Base-by-base conservation (phyloP, 495 filamentous ascomycete species). In the Oleoguttula mirabilis region DNA sequence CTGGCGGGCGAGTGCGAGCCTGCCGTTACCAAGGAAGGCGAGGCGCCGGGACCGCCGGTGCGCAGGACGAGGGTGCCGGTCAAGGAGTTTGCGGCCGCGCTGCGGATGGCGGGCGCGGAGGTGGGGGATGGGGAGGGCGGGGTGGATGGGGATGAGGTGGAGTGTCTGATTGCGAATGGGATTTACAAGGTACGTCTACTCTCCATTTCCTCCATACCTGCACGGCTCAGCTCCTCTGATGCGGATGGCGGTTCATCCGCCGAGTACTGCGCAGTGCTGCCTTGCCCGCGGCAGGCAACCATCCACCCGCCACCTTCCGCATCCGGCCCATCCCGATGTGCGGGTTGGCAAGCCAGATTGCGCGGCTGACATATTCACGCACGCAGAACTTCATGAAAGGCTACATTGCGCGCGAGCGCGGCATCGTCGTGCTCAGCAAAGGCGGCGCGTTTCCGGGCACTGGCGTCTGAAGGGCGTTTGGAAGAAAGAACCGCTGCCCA, bases 371-470 rank as follows among this genome's bases (percentile, higher is more conserved):
- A 28, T 28, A 10, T 11, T n/a, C n/a, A n/a, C n/a, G n/a, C 25
- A 28, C 25, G 25, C 47, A 98, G 85, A 80, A 82, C 41, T 69
- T 90, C 11, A 93, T 96, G 80, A 98, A 95, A 65, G 90, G 90
- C 39, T 98, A 98, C 64, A 96, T 98, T 47, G 76, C 85, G 21
- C 84, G 87, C 43, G 88, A 93, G 39, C 76, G 78, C 34, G 82
- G 82, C 41, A 84, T 80, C 38, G 79, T 96, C 15, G 90, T 98
- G 22, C 65, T 98, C 43, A 94, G 83, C 60, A 94, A 93, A 60
- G 76, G 66, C 17, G 84, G 84, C 32, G 88, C 88, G 3, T 98
- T 98, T 58, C 90, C 90, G 1, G 90, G 88, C n/a, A 98, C 90
- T 4, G 82, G 82, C 10, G 78, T 96, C 36, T 94, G 75, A 81